phyloP scores from a whole-genome alignment of 345 rosid species.

The Lenwebbia sp. region DNA sequence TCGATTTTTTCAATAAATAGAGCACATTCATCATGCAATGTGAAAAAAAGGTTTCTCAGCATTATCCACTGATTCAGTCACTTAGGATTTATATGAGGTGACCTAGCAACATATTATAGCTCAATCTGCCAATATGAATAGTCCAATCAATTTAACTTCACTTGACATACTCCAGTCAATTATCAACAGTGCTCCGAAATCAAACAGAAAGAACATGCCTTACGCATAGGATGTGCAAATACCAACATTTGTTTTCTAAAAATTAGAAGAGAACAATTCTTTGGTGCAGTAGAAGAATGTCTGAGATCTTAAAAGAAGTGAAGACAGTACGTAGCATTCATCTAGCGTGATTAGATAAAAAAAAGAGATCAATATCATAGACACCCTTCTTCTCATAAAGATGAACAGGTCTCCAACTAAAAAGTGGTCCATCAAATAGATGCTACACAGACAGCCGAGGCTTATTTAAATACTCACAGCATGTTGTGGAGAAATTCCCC shows the following conservation, averaged over 20 bases:
- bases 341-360: not conserved
- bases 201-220: not conserved
- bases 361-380: not conserved
- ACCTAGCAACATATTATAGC: not conserved
- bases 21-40: not conserved
- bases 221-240: not conserved
- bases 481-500: slow-evolving; percentile 96
- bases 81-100: not conserved
- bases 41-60: not conserved
- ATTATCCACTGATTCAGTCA: not conserved
- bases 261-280: not conserved
- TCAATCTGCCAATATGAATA: not conserved
- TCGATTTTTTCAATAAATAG: not conserved
- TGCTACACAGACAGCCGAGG: not conserved
- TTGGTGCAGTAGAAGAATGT: not conserved
- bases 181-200: not conserved
- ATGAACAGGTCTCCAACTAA: not conserved
- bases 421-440: not conserved
- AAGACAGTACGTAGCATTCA: not conserved
- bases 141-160: not conserved
- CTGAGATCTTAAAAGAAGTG: not conserved
- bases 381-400: not conserved
- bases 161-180: not conserved
- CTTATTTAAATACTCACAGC: slow-evolving; percentile 59
- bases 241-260: not conserved